A percentile compares a stretch with the other conserved stretches of the same genome.
These are phyloP conservation scores for Crithidia bombi DNA, from an alignment of 208 protist species.

Conservation along the genomic window DNA sequence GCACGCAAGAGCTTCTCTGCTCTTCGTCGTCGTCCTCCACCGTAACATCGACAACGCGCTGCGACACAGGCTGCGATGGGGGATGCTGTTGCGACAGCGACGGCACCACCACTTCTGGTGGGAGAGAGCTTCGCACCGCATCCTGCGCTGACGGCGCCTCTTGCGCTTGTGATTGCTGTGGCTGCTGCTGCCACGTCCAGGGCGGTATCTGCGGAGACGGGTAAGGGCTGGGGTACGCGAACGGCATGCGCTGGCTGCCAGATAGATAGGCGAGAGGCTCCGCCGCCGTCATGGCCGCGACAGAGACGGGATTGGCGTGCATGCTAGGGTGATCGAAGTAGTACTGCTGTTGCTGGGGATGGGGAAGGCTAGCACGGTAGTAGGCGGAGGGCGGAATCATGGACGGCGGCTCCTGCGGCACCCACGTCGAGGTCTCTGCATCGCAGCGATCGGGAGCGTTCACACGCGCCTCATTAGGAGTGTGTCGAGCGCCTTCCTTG, in stretches of 20 bases:
- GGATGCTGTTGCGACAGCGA: background rate
- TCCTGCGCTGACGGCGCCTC: background rate
- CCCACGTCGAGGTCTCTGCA: conserved; percentile 15
- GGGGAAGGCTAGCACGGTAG: background rate
- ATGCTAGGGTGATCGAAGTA: conserved; percentile 13
- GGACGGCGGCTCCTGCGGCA: background rate
- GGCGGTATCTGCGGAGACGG: background rate
- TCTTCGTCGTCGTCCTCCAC: conserved; percentile 3
- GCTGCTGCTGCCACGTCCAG: conserved; percentile 13
- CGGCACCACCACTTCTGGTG: background rate
- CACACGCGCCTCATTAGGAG: background rate
- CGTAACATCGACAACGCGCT: conserved; percentile 2
- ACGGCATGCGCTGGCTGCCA: conserved; percentile 9
- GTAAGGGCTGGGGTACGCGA: background rate
- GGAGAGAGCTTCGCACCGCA: background rate
- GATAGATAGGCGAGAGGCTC: background rate
- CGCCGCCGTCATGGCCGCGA: conserved; percentile 13
- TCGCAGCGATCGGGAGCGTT: conserved; percentile 9
- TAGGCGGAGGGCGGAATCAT: conserved; percentile 29
- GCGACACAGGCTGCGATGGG: background rate
- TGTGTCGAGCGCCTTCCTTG: background rate
- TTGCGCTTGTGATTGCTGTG: background rate
- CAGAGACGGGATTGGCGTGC: conserved; percentile 11
- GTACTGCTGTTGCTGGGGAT: conserved; percentile 10
- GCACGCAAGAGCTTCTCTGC: background rate